phyloP scores from a whole-genome alignment of 2,329 filamentous ascomycete species.

The Fusarium staphyleae region DNA sequence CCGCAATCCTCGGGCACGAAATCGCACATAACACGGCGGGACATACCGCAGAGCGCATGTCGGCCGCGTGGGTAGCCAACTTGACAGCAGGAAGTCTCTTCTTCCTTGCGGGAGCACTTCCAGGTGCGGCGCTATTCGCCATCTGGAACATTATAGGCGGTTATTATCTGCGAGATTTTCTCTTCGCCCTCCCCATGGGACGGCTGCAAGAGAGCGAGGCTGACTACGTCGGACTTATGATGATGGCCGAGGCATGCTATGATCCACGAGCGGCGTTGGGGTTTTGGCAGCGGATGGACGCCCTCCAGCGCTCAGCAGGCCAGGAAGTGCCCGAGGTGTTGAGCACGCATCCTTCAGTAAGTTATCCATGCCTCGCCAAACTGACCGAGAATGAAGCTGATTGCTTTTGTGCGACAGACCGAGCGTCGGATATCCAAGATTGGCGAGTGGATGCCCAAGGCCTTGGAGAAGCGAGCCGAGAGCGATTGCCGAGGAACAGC shows the following conservation, averaged over 20 bases:
- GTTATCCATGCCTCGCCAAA: constrained; percentile 38
- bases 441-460: constrained; percentile 65
- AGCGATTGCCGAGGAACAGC: constrained; percentile 63
- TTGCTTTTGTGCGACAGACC: constrained; percentile 51
- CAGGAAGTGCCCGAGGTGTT: constrained; percentile 72
- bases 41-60: constrained; percentile 70
- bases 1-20: constrained; percentile 80
- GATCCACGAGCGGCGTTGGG: constrained; percentile 70
- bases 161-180: constrained; percentile 61
- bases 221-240: constrained; percentile 81
- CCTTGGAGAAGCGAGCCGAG: constrained; percentile 59
- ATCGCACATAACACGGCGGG: constrained; percentile 78
- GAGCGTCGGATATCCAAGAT: constrained; percentile 71
- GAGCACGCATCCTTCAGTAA: constrained; percentile 76
- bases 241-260: constrained; percentile 84
- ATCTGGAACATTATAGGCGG: constrained; percentile 55
- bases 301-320: constrained; percentile 47
- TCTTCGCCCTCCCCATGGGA: constrained; percentile 72
- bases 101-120: constrained; percentile 54
- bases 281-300: constrained; percentile 74
- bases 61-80: constrained; percentile 59
- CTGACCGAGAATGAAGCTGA: background rate
- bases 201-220: constrained; percentile 78
- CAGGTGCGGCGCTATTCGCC: constrained; percentile 49
- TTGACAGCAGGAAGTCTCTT: constrained; percentile 59